Percentiles rank a stretch among this genome's conserved stretches.
These are phyloP conservation scores for Lolium multiflorum DNA, from an alignment of 176 grass and related monocot species.

Conservation along the genomic window DNA sequence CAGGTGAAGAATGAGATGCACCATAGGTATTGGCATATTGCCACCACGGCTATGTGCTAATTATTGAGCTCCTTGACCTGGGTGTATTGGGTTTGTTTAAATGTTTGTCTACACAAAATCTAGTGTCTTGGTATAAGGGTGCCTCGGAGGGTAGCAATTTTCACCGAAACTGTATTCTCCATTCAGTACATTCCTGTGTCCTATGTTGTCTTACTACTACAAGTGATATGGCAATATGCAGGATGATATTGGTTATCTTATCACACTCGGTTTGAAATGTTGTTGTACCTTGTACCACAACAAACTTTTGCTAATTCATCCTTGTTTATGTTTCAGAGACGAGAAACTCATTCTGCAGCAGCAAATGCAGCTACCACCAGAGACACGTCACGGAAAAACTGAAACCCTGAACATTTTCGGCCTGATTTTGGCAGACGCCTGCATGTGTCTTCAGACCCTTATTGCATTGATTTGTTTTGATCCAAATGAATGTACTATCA, in stretches of 20 bases:
- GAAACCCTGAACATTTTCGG: conserved; percentile 28
- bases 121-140: background rate
- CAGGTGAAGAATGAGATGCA: conserved; percentile 41
- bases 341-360: conserved; percentile 10
- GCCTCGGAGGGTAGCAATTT: conserved; percentile 14
- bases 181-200: background rate
- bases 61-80: conserved; percentile 38
- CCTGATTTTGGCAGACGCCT: conserved; percentile 14
- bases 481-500: background rate
- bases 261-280: background rate
- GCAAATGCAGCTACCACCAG: background rate
- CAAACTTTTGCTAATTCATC: conserved; percentile 20
- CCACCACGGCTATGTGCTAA: conserved; percentile 5
- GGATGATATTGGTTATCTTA: background rate
- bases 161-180: background rate
- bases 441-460: conserved; percentile 5
- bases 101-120: background rate
- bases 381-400: background rate
- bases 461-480: conserved; percentile 32
- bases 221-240: background rate
- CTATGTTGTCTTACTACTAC: background rate
- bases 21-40: conserved; percentile 27
- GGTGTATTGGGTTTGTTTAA: conserved; percentile 9
- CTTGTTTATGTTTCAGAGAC: conserved; percentile 9
- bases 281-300: background rate